Evolutionary conservation across 306 rosid species (phyloP).

Genomic region (Vigna trinervia): DNA sequence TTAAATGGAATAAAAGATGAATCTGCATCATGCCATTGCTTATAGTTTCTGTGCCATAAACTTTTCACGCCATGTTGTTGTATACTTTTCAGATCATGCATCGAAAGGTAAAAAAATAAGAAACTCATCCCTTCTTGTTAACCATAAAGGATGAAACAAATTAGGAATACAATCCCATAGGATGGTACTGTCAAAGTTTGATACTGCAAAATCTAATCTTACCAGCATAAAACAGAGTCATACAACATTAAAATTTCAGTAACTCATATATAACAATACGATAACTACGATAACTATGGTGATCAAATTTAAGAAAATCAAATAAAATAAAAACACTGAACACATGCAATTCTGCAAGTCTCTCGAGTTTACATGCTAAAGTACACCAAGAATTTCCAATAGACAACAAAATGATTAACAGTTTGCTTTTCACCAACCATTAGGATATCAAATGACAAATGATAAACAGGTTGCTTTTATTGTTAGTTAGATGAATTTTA

Average conservation of each 20-base stretch:
- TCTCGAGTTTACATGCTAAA: background rate
- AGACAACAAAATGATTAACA: background rate
- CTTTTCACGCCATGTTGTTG: slow-evolving; percentile 46
- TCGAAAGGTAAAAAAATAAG: slow-evolving; percentile 36
- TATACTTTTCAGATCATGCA: slow-evolving; percentile 21
- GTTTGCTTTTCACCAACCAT: background rate
- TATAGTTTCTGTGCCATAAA: slow-evolving; percentile 52
- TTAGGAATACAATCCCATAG: slow-evolving; percentile 6
- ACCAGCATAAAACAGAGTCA: background rate
- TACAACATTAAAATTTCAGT: slow-evolving; percentile 7
- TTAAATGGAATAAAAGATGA: slow-evolving; percentile 47
- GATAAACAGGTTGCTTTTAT: background rate
- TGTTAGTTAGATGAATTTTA: slow-evolving; percentile 1
- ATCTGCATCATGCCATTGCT: slow-evolving; percentile 45
- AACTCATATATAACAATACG: slow-evolving; percentile 14
- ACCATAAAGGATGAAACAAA: slow-evolving; percentile 31
- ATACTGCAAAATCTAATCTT: slow-evolving; percentile 9
- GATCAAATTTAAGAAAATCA: slow-evolving; percentile 22
- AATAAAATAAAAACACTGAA: slow-evolving; percentile 8
- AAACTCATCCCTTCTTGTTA: slow-evolving; percentile 19
- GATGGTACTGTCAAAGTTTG: slow-evolving; percentile 14
- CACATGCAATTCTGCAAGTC: background rate
- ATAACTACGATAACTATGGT: slow-evolving; percentile 12
- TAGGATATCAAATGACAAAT: background rate
- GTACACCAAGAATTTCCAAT: background rate